phyloP scores from a whole-genome alignment of 768 basidiomycete species.

The Roridomyces roridus region DNA sequence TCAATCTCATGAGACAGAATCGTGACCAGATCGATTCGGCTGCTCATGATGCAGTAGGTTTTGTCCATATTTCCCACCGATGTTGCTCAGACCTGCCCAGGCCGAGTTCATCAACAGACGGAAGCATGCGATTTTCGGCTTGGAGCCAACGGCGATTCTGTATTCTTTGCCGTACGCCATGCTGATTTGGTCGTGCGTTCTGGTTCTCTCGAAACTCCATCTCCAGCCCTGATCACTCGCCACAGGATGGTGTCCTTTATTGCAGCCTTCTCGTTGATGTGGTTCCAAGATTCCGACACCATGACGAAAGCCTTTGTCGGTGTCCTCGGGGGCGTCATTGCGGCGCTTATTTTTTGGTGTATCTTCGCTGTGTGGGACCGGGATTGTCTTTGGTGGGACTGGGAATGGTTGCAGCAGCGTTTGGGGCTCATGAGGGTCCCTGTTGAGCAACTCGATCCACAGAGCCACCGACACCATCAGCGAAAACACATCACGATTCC shows the following conservation, averaged over 20 bases:
- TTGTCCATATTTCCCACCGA: neutral
- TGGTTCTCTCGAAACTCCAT: neutral
- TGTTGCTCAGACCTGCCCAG: neutral
- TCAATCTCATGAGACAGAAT: conserved; percentile 53
- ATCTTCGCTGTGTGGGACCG: conserved; percentile 42
- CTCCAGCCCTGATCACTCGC: neutral
- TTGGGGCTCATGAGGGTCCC: no score
- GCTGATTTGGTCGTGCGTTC: conserved; percentile 64
- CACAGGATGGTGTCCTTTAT: conserved; percentile 47
- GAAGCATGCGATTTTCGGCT: conserved; percentile 38
- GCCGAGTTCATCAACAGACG: conserved; percentile 9
- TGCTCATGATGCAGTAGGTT: conserved; percentile 45
- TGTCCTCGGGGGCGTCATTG: conserved; percentile 32
- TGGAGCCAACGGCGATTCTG: conserved; percentile 58
- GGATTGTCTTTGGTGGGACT: no score
- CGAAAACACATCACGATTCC: no score
- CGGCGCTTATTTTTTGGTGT: conserved; percentile 49
- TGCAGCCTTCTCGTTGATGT: conserved; percentile 43
- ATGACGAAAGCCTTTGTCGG: conserved; percentile 38
- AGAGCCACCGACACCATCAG: no score
- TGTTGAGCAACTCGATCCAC: no score
- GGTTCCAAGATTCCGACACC: conserved; percentile 34
- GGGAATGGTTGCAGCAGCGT: conserved; percentile 1
- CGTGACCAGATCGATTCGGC: conserved; percentile 41
- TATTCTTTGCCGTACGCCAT: conserved; percentile 63